These are phyloP conservation scores for Sporothrix inflata DNA, from an alignment of 2,329 filamentous ascomycete genomes.

Conservation along the genomic window DNA sequence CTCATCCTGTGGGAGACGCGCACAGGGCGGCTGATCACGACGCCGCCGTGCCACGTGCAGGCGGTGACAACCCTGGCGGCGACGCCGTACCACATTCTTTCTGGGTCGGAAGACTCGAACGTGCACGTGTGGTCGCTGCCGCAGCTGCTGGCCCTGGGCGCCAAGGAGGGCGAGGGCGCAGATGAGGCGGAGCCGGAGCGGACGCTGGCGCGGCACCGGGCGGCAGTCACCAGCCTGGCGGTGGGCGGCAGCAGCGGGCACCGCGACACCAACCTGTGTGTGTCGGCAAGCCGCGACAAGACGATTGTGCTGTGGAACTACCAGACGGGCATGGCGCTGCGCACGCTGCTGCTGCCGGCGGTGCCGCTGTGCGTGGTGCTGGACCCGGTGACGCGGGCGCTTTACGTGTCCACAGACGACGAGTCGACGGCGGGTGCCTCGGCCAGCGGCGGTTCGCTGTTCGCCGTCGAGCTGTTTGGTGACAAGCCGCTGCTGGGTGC, in stretches of 20 bases:
- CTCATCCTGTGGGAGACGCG: conserved; percentile 89
- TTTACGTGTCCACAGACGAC: conserved; percentile 80
- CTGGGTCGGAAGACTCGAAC: conserved; percentile 83
- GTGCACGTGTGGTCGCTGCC: conserved; percentile 89
- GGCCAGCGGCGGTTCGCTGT: conserved; percentile 49
- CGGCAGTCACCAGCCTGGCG: conserved; percentile 67
- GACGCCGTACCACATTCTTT: conserved; percentile 73
- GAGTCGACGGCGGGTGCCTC: conserved; percentile 46
- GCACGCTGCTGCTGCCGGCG: conserved; percentile 80
- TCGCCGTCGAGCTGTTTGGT: conserved; percentile 73
- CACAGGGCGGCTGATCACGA: conserved; percentile 76
- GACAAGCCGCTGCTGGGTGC: conserved; percentile 59
- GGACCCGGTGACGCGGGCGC: conserved; percentile 80
- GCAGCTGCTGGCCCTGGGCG: conserved; percentile 63
- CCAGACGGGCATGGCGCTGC: conserved; percentile 71
- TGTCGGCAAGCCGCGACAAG: conserved; percentile 84
- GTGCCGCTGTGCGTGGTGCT: conserved; percentile 72
- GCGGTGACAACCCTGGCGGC: conserved; percentile 75
- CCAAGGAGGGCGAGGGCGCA: conserved; percentile 1
- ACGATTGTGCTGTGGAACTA: conserved; percentile 95
- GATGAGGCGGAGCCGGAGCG: conserved; percentile 68
- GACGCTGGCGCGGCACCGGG: conserved; percentile 77
- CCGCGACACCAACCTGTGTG: conserved; percentile 73
- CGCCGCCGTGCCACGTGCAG: conserved; percentile 77
- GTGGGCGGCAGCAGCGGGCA: conserved; percentile 66